Evolutionary conservation across 805 yeast species (phyloP), one percentile per base, ranked within the genome.

Genomic region (Kodamaea lidongshanica): DNA sequence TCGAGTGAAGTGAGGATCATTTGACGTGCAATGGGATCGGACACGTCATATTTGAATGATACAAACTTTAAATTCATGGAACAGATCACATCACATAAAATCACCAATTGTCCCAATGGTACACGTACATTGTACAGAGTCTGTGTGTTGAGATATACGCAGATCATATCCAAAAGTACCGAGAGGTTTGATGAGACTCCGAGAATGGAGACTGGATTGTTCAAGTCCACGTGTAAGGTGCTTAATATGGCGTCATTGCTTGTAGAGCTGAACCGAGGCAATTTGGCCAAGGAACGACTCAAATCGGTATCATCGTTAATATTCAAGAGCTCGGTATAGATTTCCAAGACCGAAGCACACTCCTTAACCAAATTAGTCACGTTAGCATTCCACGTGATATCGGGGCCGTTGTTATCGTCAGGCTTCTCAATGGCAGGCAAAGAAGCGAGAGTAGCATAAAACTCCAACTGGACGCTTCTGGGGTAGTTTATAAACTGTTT

Each of bases 291-390:
- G 26, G 68, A 45, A 1, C 52, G 46, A 19, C 47, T 36, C 12
- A 72, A 46, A 10, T 76, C 79, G 13, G 59, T 54, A 48, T 80
- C 88, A 28, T 73, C 74, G 14, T 57, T 60, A 20, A 79, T 48
- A 30, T 73, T 77, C 33, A 83, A 53, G 31, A 80, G 68, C 30
- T 74, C 76, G 20, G 67, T 65, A 47, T 77, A 79, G 19, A 83
- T 52, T n/a, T 61, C 48, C 12, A 78, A 47, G 5, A 76, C 69
- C 4, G 77, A 73, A 23, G 70, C 67, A 25, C 70, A 54, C 43
- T 82, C 85, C 19, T 57, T 53, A 11, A 80, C 37, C 12, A 78
- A 45, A 19, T 66, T 55, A 25, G 57, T 44, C 4, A 82, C 56
- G 34, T 73, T 72, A 5, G 52, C 44, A 27, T 50, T 46, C 76